Conservation (phyloP, 2,329 filamentous ascomycete genomes). For the Sporothrix pallida region DNA sequence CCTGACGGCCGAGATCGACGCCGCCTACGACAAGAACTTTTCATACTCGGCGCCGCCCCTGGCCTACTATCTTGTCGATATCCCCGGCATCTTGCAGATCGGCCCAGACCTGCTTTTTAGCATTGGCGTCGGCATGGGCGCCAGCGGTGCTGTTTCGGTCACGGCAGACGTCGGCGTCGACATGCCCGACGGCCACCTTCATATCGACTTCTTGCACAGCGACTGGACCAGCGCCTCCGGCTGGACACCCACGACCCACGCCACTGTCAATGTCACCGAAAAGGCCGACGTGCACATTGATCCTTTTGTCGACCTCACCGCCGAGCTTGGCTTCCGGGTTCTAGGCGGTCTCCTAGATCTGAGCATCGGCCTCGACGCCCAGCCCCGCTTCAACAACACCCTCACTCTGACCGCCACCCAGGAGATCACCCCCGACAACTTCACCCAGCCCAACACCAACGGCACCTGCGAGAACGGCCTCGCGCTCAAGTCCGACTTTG, state of each 20-base stretch:
- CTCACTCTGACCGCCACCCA: slow-evolving; percentile 38
- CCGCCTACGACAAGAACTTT: slow-evolving; percentile 45
- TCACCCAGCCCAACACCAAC: slow-evolving; percentile 28
- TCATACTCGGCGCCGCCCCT: slow-evolving; percentile 48
- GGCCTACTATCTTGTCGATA: slow-evolving; percentile 47
- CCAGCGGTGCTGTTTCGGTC: slow-evolving; percentile 11
- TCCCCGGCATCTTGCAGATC: slow-evolving; percentile 49
- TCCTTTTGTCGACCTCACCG: slow-evolving; percentile 39
- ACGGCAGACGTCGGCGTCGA: slow-evolving; percentile 14
- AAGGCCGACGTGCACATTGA: slow-evolving; percentile 39
- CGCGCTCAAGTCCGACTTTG: slow-evolving; percentile 40
- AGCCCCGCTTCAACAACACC: slow-evolving; percentile 41
- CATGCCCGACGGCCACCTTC: slow-evolving; percentile 38
- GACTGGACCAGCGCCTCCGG: slow-evolving; percentile 30
- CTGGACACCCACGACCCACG: slow-evolving; percentile 38
- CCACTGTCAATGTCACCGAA: slow-evolving; percentile 38
- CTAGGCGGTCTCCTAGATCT: slow-evolving; percentile 42
- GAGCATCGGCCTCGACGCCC: slow-evolving; percentile 41
- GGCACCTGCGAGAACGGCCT: slow-evolving; percentile 40
- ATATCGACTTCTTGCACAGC: slow-evolving; percentile 43
- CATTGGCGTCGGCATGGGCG: slow-evolving; percentile 28
- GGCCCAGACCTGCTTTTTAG: slow-evolving; percentile 32
- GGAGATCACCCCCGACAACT: slow-evolving; percentile 29
- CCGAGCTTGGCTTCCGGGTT: slow-evolving; percentile 40
- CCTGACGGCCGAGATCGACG: slow-evolving; percentile 46